Percentiles rank a stretch among this genome's conserved stretches.
phyloP scores from a whole-genome alignment of 352 stramenopile species.

The Phytophthora capsici region DNA sequence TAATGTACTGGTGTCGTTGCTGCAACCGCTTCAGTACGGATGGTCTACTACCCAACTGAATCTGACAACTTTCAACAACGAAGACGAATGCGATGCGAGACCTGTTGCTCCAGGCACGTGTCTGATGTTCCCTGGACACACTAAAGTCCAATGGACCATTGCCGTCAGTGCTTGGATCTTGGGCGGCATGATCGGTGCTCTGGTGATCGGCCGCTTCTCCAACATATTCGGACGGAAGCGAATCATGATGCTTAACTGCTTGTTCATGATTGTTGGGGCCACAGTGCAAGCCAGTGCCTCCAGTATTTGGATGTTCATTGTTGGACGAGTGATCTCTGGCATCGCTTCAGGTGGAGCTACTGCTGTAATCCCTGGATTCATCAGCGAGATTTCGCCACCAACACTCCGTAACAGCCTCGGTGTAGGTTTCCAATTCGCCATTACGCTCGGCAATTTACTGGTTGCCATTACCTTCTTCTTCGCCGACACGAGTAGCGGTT shows the following conservation, averaged over 20 bases:
- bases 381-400: conserved; percentile 41
- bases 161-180: conserved; percentile 51
- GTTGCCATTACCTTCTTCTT: conserved; percentile 39
- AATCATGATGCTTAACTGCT: conserved; percentile 32
- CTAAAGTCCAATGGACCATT: conserved; percentile 47
- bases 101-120: conserved; percentile 48
- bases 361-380: conserved; percentile 34
- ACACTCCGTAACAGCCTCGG: conserved; percentile 38
- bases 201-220: conserved; percentile 33
- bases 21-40: conserved; percentile 56
- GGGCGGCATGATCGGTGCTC: conserved; percentile 41
- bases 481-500: conserved; percentile 31
- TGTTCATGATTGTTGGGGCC: conserved; percentile 47
- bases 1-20: conserved; percentile 39
- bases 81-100: conserved; percentile 40
- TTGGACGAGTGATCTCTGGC: conserved; percentile 46
- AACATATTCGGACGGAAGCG: conserved; percentile 30
- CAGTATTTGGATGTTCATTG: conserved; percentile 38
- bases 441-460: conserved; percentile 33
- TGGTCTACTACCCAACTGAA: conserved; percentile 63
- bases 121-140: conserved; percentile 66
- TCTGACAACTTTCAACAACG: conserved; percentile 52
- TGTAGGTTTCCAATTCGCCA: conserved; percentile 36
- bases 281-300: conserved; percentile 37
- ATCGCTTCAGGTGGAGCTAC: conserved; percentile 41